Conservation (phyloP, 345 rosid genomes). For the Pelargonium nanum region DNA sequence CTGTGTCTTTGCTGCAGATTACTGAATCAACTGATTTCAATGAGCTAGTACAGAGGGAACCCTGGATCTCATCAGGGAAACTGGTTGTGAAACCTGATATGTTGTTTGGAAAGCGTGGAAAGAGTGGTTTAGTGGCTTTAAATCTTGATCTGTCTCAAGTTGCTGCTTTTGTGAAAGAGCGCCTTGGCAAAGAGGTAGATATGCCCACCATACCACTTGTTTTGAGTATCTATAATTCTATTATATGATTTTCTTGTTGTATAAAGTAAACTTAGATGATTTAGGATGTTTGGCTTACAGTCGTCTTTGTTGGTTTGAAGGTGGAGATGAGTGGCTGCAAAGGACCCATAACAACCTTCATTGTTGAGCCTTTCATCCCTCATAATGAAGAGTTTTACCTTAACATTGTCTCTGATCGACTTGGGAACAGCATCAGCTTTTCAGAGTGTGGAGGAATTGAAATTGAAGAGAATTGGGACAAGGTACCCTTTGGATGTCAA, state of each 20-base stretch:
- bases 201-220: neutral
- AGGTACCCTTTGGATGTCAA: constrained; percentile 30
- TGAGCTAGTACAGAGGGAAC: constrained; percentile 63
- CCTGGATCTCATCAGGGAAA: constrained; percentile 77
- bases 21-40: constrained; percentile 64
- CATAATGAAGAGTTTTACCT: constrained; percentile 91
- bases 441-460: constrained; percentile 98
- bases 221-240: too few relatives aligned
- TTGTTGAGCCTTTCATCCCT: constrained; percentile 83
- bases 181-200: constrained; percentile 74
- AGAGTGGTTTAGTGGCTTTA: constrained; percentile 86
- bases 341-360: constrained; percentile 95
- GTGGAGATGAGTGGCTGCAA: constrained; percentile 93
- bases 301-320: constrained; percentile 19
- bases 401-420: constrained; percentile 76
- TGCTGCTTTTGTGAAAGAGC: constrained; percentile 60
- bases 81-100: constrained; percentile 98
- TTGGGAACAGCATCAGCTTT: constrained; percentile 87
- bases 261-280: neutral
- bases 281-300: constrained; percentile 2
- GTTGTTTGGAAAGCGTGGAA: constrained; percentile 96
- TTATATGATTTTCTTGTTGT: neutral
- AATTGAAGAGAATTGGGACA: constrained; percentile 98
- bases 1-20: constrained; percentile 30
- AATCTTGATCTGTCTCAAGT: constrained; percentile 71